Evolutionary conservation across 495 filamentous ascomycete species (phyloP), one percentile per base, ranked within the genome.

Genomic region (Melanomma pulvis-pyrius): DNA sequence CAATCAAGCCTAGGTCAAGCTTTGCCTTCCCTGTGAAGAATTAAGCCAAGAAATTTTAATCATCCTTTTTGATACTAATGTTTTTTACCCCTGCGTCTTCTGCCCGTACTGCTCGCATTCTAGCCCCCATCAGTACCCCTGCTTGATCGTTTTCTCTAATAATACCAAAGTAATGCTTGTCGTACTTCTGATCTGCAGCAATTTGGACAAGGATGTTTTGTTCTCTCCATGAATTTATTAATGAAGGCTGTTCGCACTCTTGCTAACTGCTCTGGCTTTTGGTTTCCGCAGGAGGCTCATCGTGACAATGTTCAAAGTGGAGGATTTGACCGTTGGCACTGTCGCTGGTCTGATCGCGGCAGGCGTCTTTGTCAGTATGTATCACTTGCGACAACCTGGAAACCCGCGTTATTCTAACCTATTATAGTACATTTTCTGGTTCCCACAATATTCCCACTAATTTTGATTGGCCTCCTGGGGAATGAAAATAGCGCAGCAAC

Each of bases 321-420:
- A 47, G 32, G 57, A 64, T 17, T 32, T 58, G 17, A 59, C 36
- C 2, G 55, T 65, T 4, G 28, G 48, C 6, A 41, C 29, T 12
- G 61, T 55, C 39, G 48, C 61, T 17, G 61, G 61, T 46, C 25
- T 63, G 2, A 48, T 63, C 22, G 61, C 61, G 26, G 50, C 51
- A 11, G 61, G 61, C 2, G 25, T 63, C 12, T 63, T 54, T 25
- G 34, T 63, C 8, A 50, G 61, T 63, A 55, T 28, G 41, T 48
- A n/a, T 30, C 8, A 9, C 3, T 44, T 13, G n/a, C 25, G 26
- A n/a, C 9, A 13, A 8, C n/a, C 8, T 53, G 28, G 34, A 52
- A 4, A 39, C 1, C 9, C 1, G 21, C 8, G 28, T 26, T 22
- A 28, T 36, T 9, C 15, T 28, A 9, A 46, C 21, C 13, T 12